Percentiles rank a stretch among this genome's conserved stretches.
Conservation (phyloP, 1,139 yeast genomes). For the Wickerhamiella pararugosa region DNA sequence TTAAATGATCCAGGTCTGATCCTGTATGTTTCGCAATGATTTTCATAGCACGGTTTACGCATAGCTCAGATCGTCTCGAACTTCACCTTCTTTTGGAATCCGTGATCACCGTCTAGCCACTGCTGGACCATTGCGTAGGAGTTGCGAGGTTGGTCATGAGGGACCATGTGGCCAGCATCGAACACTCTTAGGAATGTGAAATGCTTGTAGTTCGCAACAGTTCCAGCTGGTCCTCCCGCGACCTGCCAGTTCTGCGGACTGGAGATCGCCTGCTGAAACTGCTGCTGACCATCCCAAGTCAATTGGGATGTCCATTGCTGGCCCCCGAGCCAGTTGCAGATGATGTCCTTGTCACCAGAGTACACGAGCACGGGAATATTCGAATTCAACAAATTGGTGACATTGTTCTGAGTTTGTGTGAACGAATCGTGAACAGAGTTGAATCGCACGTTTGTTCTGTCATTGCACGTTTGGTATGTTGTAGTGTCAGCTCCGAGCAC, state of each 20-base stretch:
- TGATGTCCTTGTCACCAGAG: constrained; percentile 80
- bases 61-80: too few species aligned
- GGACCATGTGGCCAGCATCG: constrained; percentile 53
- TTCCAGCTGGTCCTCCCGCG: constrained; percentile 27
- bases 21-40: too few species aligned
- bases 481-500: constrained; percentile 41
- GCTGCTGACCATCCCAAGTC: constrained; percentile 37
- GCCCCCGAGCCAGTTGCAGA: constrained; percentile 83
- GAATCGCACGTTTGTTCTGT: constrained; percentile 41
- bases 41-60: too few species aligned
- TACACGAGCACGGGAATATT: constrained; percentile 63
- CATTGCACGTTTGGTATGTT: constrained; percentile 58
- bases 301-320: constrained; percentile 59
- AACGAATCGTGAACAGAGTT: constrained; percentile 45
- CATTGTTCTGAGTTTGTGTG: constrained; percentile 48
- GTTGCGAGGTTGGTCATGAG: constrained; percentile 51
- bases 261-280: constrained; percentile 18
- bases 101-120: constrained; percentile 32
- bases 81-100: neutral
- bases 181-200: constrained; percentile 43
- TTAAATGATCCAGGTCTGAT: too few species aligned
- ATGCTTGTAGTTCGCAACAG: constrained; percentile 29
- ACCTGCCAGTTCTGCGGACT: constrained; percentile 23
- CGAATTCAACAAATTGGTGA: constrained; percentile 40
- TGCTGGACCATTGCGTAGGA: constrained; percentile 51